Conservation (phyloP, 768 basidiomycete genomes). For the Fibroporia radiculosa region DNA sequence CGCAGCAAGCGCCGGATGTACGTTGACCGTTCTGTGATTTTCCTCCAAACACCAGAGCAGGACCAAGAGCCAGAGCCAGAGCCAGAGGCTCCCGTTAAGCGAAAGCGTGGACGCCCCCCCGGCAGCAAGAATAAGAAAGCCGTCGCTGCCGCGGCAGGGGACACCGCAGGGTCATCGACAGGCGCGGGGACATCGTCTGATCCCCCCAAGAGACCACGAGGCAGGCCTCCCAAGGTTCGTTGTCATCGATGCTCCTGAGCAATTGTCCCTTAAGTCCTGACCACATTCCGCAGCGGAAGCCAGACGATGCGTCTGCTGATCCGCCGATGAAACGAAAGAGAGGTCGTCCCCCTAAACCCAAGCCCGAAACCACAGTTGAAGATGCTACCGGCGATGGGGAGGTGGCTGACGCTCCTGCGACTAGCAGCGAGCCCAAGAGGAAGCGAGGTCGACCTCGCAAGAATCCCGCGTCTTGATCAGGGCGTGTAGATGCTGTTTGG, state of each 20-base stretch:
- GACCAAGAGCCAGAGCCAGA: constrained; percentile 29
- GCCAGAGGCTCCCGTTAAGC: constrained; percentile 44
- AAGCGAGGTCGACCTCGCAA: constrained; percentile 69
- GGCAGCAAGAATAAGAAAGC: constrained; percentile 66
- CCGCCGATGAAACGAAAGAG: constrained; percentile 16
- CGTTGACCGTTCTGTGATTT: constrained; percentile 23
- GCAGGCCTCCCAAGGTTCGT: constrained; percentile 45
- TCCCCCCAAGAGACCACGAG: constrained; percentile 36
- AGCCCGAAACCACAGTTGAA: constrained; percentile 15
- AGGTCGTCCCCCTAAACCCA: constrained; percentile 22
- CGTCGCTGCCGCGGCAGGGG: constrained; percentile 22
- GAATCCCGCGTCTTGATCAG: constrained; percentile 22
- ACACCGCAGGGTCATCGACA: constrained; percentile 15
- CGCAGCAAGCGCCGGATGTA: constrained; percentile 16
- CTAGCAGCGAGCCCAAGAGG: constrained; percentile 23
- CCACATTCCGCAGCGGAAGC: constrained; percentile 26
- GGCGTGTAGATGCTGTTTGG: not conserved
- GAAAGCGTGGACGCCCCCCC: constrained; percentile 83
- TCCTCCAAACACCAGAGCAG: constrained; percentile 7
- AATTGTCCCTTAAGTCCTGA: not conserved
- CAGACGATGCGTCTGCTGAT: constrained; percentile 34
- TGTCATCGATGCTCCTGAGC: not conserved
- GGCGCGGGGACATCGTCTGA: constrained; percentile 17
- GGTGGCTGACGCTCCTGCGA: constrained; percentile 5
- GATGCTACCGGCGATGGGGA: constrained; percentile 17